Evolutionary conservation across 2,329 filamentous ascomycete species (phyloP).

Genomic region (Claviceps fusiformis): DNA sequence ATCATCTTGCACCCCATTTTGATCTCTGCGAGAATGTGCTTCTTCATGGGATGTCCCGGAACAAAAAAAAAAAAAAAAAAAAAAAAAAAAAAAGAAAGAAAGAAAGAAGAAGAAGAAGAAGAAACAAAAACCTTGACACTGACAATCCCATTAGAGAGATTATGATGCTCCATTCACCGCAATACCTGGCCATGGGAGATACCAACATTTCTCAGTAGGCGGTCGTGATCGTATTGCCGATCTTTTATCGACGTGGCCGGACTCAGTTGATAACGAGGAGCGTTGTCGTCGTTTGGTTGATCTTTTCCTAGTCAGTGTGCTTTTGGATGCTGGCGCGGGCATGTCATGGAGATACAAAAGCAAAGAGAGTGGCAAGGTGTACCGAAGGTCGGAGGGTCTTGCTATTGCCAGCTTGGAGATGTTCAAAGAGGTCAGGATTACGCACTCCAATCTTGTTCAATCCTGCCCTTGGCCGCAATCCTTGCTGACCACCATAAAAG

Average conservation of each 20-base stretch:
- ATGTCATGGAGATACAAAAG: slow-evolving; percentile 88
- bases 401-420: slow-evolving; percentile 69
- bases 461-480: too few species aligned
- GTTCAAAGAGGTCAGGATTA: slow-evolving; percentile 57
- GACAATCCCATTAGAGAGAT: slow-evolving; percentile 27
- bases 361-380: slow-evolving; percentile 70
- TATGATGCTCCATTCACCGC: slow-evolving; percentile 39
- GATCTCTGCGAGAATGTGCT: background rate
- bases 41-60: too few species aligned
- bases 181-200: slow-evolving; percentile 78
- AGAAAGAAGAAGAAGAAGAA: background rate
- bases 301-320: slow-evolving; percentile 65
- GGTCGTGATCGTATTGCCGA: slow-evolving; percentile 60
- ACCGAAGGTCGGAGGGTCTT: slow-evolving; percentile 75
- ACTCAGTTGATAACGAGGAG: slow-evolving; percentile 56
- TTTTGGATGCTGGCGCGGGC: slow-evolving; percentile 80
- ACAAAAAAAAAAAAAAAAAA: too few species aligned
- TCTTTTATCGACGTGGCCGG: slow-evolving; percentile 55
- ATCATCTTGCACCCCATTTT: background rate
- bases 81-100: too few species aligned
- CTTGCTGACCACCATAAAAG: slow-evolving; percentile 15
- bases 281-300: slow-evolving; percentile 64
- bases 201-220: slow-evolving; percentile 76
- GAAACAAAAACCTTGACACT: background rate
- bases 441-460: background rate